Evolutionary conservation across 176 grass and related monocot genomes (phyloP).

Genomic region (Zoysia japonica): DNA sequence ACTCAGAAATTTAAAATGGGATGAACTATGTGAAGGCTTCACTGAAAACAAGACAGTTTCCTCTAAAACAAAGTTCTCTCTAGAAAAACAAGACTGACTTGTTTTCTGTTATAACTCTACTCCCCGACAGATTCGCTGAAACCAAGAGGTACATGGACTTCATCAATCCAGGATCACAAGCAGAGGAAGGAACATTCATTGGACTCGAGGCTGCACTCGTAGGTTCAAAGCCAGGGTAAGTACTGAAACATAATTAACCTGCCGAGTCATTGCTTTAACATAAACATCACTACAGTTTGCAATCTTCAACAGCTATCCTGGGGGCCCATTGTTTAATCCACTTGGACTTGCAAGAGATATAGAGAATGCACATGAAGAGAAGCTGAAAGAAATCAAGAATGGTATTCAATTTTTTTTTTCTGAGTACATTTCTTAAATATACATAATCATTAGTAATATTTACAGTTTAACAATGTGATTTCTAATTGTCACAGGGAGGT

Average conservation of each 20-base stretch:
- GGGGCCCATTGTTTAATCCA: slow-evolving; percentile 84
- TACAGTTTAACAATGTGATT: slow-evolving; percentile 8
- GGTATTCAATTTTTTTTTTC: slow-evolving; percentile 40
- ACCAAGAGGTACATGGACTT: slow-evolving; percentile 96
- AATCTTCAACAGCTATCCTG: slow-evolving; percentile 66
- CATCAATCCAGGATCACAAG: slow-evolving; percentile 72
- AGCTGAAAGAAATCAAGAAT: slow-evolving; percentile 40
- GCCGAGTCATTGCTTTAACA: neutral
- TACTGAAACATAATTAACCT: neutral
- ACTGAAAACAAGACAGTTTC: neutral
- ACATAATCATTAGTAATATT: neutral
- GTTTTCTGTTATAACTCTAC: slow-evolving; percentile 13
- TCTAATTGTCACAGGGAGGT: slow-evolving; percentile 56
- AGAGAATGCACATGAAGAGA: slow-evolving; percentile 44
- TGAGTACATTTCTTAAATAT: neutral
- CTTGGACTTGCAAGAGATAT: slow-evolving; percentile 76
- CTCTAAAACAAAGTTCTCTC: neutral
- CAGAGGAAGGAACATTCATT: slow-evolving; percentile 78
- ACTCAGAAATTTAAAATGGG: slow-evolving; percentile 1
- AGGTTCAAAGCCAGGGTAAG: slow-evolving; percentile 74
- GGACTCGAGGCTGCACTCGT: slow-evolving; percentile 78
- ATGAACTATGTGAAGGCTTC: slow-evolving; percentile 12
- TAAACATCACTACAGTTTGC: neutral
- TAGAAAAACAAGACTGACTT: slow-evolving; percentile 11
- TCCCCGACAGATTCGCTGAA: slow-evolving; percentile 65